phyloP scores from a whole-genome alignment of 805 yeast species.

The Pichia heedii region DNA sequence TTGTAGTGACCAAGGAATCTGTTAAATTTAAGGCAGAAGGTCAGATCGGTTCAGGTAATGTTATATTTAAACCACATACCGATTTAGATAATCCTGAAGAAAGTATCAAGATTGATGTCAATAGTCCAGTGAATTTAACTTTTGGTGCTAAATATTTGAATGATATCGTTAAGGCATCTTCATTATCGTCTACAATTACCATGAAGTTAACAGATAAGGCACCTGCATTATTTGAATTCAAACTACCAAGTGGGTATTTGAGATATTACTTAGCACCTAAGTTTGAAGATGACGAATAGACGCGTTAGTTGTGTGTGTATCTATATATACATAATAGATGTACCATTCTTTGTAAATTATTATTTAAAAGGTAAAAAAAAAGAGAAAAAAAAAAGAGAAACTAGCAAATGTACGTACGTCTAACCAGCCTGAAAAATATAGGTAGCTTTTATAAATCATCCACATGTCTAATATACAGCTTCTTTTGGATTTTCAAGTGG shows the following conservation, averaged over 20 bases:
- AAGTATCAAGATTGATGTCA: conserved; percentile 65
- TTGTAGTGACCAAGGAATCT: conserved; percentile 83
- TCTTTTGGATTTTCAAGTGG: conserved; percentile 16
- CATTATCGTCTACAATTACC: conserved; percentile 67
- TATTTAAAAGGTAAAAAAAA: background rate
- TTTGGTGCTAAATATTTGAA: conserved; percentile 87
- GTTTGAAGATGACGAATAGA: conserved; percentile 80
- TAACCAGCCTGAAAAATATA: no score
- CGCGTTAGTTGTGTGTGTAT: background rate
- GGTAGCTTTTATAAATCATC: background rate
- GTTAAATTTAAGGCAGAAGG: conserved; percentile 88
- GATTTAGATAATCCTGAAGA: conserved; percentile 76
- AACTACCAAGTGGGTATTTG: conserved; percentile 83
- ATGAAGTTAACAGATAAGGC: conserved; percentile 82
- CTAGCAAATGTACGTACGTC: no score
- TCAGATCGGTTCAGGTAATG: conserved; percentile 81
- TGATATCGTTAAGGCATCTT: conserved; percentile 87
- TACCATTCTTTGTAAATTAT: conserved; percentile 1
- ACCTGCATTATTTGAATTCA: conserved; percentile 91
- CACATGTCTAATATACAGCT: conserved; percentile 16
- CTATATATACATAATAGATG: background rate
- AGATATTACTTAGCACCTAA: conserved; percentile 97
- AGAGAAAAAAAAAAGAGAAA: background rate
- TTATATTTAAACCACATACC: conserved; percentile 74
- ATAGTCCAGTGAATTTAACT: conserved; percentile 78